A percentile compares a stretch with the other conserved stretches of the same genome.
These are phyloP conservation scores for Lavandula angustifolia DNA, from an alignment of 257 asterid species.

Conservation along the genomic window DNA sequence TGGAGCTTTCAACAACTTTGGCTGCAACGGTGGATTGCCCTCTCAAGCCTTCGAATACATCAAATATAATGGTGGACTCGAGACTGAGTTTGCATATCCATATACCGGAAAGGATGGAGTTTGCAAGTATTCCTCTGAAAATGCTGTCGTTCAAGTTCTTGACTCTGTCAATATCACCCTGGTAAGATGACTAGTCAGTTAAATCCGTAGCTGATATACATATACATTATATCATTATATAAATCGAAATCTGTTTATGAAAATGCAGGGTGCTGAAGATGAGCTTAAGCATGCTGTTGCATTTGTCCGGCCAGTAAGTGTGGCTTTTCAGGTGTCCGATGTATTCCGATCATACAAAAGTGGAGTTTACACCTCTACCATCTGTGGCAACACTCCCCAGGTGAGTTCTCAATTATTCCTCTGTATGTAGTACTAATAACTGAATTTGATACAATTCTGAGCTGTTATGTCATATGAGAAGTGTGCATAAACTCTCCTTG, in stretches of 20 bases:
- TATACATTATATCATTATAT: too few relatives aligned
- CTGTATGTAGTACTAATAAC: too few relatives aligned
- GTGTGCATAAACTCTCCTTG: too few relatives aligned
- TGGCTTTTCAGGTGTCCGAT: slow-evolving; percentile 74
- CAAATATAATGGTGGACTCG: slow-evolving; percentile 86
- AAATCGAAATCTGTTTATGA: not conserved
- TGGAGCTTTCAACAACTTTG: slow-evolving; percentile 67
- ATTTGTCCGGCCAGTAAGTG: slow-evolving; percentile 74
- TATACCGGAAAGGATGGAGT: slow-evolving; percentile 65
- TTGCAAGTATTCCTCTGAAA: slow-evolving; percentile 72
- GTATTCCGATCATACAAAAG: slow-evolving; percentile 56
- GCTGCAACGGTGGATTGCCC: slow-evolving; percentile 93
- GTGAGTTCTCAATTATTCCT: slow-evolving; percentile 37
- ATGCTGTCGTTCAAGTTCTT: slow-evolving; percentile 62
- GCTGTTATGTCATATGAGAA: too few relatives aligned
- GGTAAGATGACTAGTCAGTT: slow-evolving; percentile 48
- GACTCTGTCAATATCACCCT: slow-evolving; percentile 85
- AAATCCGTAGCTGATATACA: too few relatives aligned
- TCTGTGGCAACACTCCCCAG: slow-evolving; percentile 70
- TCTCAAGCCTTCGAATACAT: slow-evolving; percentile 98
- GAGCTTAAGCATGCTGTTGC: slow-evolving; percentile 89
- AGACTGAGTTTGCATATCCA: slow-evolving; percentile 58
- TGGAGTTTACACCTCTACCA: slow-evolving; percentile 72
- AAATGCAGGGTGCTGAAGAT: slow-evolving; percentile 80
- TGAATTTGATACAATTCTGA: too few relatives aligned